A percentile compares a stretch with the other conserved stretches of the same genome.
Conservation (phyloP, 2,329 filamentous ascomycete genomes). For the Phoma sp. region DNA sequence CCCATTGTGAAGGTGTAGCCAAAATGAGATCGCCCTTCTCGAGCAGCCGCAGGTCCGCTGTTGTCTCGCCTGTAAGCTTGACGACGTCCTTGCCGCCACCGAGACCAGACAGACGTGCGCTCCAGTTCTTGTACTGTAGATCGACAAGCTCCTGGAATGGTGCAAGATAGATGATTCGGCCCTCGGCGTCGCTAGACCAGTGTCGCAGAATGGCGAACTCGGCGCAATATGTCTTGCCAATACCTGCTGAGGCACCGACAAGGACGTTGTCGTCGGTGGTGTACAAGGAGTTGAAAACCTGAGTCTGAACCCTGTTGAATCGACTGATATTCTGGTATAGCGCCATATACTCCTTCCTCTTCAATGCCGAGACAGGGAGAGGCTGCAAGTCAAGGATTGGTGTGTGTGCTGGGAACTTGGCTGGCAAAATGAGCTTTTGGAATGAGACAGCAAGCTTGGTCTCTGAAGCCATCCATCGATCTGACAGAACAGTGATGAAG, state of each 20-base stretch:
- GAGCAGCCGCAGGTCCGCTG: conserved; percentile 85
- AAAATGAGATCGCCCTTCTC: conserved; percentile 88
- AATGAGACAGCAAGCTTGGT: conserved; percentile 93
- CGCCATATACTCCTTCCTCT: conserved; percentile 79
- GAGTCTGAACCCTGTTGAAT: conserved; percentile 98
- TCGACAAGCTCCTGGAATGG: conserved; percentile 95
- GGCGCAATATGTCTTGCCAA: conserved; percentile 95
- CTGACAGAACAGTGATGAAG: conserved; percentile 92
- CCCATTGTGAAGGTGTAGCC: conserved; percentile 94
- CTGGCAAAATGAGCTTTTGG: conserved; percentile 90
- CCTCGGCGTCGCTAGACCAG: conserved; percentile 75
- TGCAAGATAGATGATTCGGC: conserved; percentile 89
- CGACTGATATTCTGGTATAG: conserved; percentile 84
- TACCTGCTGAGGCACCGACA: conserved; percentile 88
- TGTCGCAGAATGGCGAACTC: conserved; percentile 91
- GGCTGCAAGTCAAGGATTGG: conserved; percentile 91
- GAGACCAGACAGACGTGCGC: conserved; percentile 72
- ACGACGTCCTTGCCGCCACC: conserved; percentile 87
- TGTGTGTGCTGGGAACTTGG: conserved; percentile 94
- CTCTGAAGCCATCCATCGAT: conserved; percentile 98
- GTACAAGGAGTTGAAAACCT: conserved; percentile 93
- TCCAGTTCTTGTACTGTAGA: conserved; percentile 81
- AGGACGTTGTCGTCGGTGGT: conserved; percentile 93
- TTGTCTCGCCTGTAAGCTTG: conserved; percentile 92
- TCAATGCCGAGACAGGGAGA: conserved; percentile 85